These are phyloP conservation scores for Aureobasidium lini DNA, from an alignment of 2,329 filamentous ascomycete genomes.

Conservation along the genomic window DNA sequence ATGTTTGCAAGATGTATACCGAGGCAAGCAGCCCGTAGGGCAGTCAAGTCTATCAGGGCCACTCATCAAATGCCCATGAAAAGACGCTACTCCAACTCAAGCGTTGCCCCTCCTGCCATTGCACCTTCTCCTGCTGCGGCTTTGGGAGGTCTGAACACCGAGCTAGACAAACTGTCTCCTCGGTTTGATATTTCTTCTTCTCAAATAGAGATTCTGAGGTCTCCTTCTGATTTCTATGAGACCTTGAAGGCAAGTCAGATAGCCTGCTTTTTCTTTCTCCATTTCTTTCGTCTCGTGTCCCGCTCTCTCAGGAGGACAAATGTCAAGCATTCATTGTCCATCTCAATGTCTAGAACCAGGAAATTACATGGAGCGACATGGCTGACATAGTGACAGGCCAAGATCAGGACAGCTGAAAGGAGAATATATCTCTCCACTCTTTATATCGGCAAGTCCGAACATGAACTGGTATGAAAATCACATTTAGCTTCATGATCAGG, in stretches of 20 bases:
- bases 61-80: constrained; percentile 1
- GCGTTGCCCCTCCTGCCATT: background rate
- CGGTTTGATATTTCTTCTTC: constrained; percentile 78
- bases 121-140: constrained; percentile 11
- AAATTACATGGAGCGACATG: background rate
- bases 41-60: background rate
- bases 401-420: constrained; percentile 70
- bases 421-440: constrained; percentile 91
- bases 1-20: constrained; percentile 13
- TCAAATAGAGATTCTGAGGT: constrained; percentile 69
- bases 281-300: background rate
- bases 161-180: constrained; percentile 85
- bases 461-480: constrained; percentile 58
- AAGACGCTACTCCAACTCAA: constrained; percentile 12
- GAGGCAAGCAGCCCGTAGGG: constrained; percentile 7
- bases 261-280: background rate
- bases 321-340: background rate
- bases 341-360: background rate
- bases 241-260: constrained; percentile 64
- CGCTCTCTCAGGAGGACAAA: too few species aligned
- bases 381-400: constrained; percentile 46
- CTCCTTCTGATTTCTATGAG: constrained; percentile 84
- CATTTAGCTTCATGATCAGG: background rate
- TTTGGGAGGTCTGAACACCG: constrained; percentile 55
- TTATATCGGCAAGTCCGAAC: constrained; percentile 90